These are phyloP conservation scores for Waltergamsia citrina DNA, from an alignment of 2,329 filamentous ascomycete species.

Conservation along the genomic window DNA sequence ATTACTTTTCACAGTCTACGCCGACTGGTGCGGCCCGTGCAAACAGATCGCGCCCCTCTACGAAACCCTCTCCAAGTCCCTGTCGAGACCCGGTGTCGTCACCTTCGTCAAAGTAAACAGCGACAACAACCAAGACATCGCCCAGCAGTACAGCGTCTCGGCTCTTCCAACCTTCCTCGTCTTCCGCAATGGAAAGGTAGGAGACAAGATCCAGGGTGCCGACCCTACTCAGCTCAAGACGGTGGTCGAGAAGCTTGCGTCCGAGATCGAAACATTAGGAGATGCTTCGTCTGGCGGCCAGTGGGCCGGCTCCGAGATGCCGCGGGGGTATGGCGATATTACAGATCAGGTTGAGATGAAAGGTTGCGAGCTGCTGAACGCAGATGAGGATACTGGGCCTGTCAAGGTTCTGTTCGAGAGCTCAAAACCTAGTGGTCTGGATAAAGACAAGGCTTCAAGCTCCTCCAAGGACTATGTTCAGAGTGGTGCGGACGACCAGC, in stretches of 20 bases:
- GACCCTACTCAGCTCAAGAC: constrained; percentile 61
- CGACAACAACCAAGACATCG: constrained; percentile 66
- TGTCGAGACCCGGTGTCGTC: constrained; percentile 63
- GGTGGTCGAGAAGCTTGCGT: constrained; percentile 60
- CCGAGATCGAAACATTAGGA: constrained; percentile 53
- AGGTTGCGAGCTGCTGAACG: constrained; percentile 80
- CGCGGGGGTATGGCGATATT: constrained; percentile 75
- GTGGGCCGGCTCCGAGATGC: constrained; percentile 69
- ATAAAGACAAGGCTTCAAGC: constrained; percentile 39
- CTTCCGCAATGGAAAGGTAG: constrained; percentile 61
- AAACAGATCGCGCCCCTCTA: constrained; percentile 76
- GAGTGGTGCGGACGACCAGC: constrained; percentile 93
- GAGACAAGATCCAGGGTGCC: constrained; percentile 64
- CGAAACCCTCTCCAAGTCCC: constrained; percentile 61
- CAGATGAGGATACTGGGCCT: constrained; percentile 64
- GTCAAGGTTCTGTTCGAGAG: constrained; percentile 67
- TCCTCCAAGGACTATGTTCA: constrained; percentile 72
- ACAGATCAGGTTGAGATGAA: constrained; percentile 72
- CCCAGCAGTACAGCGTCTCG: constrained; percentile 62
- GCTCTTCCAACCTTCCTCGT: constrained; percentile 88
- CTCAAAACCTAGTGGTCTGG: constrained; percentile 54
- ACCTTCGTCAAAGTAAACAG: constrained; percentile 85
- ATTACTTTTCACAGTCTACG: constrained; percentile 78
- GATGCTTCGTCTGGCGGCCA: constrained; percentile 27
- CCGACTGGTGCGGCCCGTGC: constrained; percentile 80